Percentiles rank a stretch among this genome's conserved stretches.
Evolutionary conservation across 768 basidiomycete species (phyloP).

Genomic region (Suillus occidentalis): DNA sequence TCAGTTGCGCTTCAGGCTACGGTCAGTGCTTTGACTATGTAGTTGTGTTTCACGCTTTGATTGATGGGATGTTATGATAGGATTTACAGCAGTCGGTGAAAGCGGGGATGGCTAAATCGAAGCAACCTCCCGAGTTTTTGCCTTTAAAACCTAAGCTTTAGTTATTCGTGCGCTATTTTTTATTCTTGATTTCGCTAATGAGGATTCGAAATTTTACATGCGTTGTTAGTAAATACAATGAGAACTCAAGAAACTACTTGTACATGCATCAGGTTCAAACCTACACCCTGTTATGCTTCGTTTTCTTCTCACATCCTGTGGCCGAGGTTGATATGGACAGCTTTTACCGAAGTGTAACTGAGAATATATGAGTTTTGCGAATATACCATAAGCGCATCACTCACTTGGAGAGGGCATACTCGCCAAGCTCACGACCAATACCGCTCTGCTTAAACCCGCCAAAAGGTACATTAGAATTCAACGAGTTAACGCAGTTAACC

Average conservation of each 20-base stretch:
- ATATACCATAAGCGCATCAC: neutral
- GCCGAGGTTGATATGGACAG: slow-evolving; percentile 59
- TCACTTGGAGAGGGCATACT: slow-evolving; percentile 63
- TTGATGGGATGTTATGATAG: slow-evolving; percentile 1
- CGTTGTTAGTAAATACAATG: neutral
- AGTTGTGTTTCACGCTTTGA: too few relatives aligned
- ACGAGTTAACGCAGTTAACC: slow-evolving; percentile 43
- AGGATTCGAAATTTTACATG: neutral
- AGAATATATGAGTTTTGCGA: neutral
- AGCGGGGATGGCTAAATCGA: slow-evolving; percentile 4
- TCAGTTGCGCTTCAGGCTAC: slow-evolving; percentile 48
- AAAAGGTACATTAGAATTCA: slow-evolving; percentile 57
- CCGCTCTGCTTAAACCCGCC: slow-evolving; percentile 87
- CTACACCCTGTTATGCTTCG: neutral
- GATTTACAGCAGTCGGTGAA: slow-evolving; percentile 11
- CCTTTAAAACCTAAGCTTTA: slow-evolving; percentile 6
- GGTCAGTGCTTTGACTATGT: slow-evolving; percentile 28
- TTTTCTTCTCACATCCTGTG: slow-evolving; percentile 16
- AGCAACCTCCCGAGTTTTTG: slow-evolving; percentile 2
- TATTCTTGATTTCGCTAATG: neutral
- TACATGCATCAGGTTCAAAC: neutral
- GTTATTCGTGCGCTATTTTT: neutral
- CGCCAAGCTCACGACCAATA: slow-evolving; percentile 78
- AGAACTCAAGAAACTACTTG: neutral
- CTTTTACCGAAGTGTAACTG: slow-evolving; percentile 60